Base-by-base conservation (phyloP, 2,329 filamentous ascomycete genomes). In the Exophiala dermatitidis region DNA sequence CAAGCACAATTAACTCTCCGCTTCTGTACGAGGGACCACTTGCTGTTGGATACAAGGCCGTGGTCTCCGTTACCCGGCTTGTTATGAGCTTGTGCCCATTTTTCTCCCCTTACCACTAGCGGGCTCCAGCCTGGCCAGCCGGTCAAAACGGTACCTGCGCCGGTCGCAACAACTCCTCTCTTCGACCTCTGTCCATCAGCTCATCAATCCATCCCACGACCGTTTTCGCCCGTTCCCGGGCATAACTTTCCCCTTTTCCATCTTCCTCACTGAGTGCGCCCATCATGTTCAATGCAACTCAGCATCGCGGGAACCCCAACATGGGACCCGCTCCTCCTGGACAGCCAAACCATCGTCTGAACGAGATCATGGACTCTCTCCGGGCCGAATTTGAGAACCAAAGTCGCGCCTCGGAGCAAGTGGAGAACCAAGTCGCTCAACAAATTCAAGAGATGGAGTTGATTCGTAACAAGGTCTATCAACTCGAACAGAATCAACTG, bases 401-500 rank as follows among this genome's bases (percentile, higher is more conserved):
- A 70, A 79, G 85, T 63, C 83, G 87, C 61, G 83, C 88, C 63
- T 86, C 83, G 61, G 88, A 88, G 68, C 88, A 89, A 64, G 94
- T 90, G 69, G 91, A 98, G 69, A 88, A 91, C 69, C 90, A 95
- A 96, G 93, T 97, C 67, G 84, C 88, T 54, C 82, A 84, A 46
- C 93, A 98, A 70, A 85, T 96, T 60, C 85, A 91, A 66, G 93
- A 98, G 73, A 93, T 97, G 80, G 88, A 95, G 68, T 81, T 95
- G 66, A 89, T 98, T 46, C 81, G 90, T 59, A 86, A 90, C 68
- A 96, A 95, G 72, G 88, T 98, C 56, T 96, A 89, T 67, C 82
- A 88, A 64, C 83, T 98, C 70, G 93, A 98, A 71, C 90, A 94
- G 68, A 82, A 85, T 46, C 93, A 97, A 66, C 79, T 91, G 65